These are phyloP conservation scores for Candida pseudoglaebosa DNA, from an alignment of 805 yeast genomes.

Conservation along the genomic window DNA sequence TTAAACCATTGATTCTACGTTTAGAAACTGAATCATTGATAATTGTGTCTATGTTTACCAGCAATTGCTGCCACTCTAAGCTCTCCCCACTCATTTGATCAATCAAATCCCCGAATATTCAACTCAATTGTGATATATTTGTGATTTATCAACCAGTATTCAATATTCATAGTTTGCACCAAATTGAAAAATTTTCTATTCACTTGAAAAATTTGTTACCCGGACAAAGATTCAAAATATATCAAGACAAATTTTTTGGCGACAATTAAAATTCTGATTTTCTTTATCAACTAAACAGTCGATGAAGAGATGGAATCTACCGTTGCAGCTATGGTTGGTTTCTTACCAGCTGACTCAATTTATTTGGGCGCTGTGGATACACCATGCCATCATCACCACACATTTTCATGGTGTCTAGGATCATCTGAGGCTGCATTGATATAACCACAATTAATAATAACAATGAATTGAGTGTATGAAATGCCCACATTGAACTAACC, in stretches of 20 bases:
- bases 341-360: constrained; percentile 13
- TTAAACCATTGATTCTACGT: constrained; percentile 31
- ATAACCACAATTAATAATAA: not conserved
- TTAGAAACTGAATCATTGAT: constrained; percentile 34
- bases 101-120: too few relatives aligned
- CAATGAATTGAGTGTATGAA: too few relatives aligned
- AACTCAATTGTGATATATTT: constrained; percentile 1
- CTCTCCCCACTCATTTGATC: constrained; percentile 1
- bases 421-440: constrained; percentile 33
- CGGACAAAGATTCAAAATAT: constrained; percentile 1
- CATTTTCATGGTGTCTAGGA: constrained; percentile 34
- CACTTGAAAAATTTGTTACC: constrained; percentile 2
- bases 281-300: constrained; percentile 57
- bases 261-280: constrained; percentile 26
- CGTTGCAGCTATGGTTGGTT: constrained; percentile 30
- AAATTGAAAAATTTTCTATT: not conserved
- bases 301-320: constrained; percentile 46
- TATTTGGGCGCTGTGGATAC: constrained; percentile 51
- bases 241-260: not conserved
- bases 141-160: constrained; percentile 1
- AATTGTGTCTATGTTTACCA: constrained; percentile 16
- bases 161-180: not conserved
- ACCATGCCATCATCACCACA: constrained; percentile 50
- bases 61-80: constrained; percentile 22
- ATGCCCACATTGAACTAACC: too few relatives aligned